Evolutionary conservation across 805 yeast genomes (phyloP).

Genomic region (Geotrichum ghanense): DNA sequence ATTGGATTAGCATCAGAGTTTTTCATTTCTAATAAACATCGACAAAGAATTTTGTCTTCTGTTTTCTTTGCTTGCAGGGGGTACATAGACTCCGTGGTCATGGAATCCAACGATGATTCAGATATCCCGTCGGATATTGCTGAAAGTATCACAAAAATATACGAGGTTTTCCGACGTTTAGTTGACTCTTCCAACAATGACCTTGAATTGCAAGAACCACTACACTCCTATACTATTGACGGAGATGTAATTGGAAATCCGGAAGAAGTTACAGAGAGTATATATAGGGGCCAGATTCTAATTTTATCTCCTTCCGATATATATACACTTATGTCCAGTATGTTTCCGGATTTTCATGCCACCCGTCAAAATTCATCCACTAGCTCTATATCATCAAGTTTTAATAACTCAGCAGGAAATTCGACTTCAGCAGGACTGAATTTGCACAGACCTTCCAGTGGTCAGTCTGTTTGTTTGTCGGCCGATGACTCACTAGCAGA

Average conservation of each 20-base stretch:
- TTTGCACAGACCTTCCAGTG: slow-evolving; percentile 1
- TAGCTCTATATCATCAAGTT: slow-evolving; percentile 13
- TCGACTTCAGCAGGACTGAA: slow-evolving; percentile 3
- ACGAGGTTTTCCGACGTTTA: slow-evolving; percentile 3
- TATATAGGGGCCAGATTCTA: slow-evolving; percentile 6
- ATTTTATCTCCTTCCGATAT: slow-evolving; percentile 24
- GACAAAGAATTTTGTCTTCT: slow-evolving; percentile 15
- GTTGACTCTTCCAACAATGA: slow-evolving; percentile 6
- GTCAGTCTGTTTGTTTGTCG: neutral
- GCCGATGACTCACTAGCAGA: neutral
- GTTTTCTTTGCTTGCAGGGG: slow-evolving; percentile 6
- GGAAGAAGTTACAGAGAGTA: neutral
- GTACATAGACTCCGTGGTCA: neutral
- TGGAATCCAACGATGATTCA: neutral
- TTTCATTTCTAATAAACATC: slow-evolving; percentile 14
- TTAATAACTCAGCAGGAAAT: slow-evolving; percentile 5
- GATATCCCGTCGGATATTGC: neutral
- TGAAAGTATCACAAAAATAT: neutral
- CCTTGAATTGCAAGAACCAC: slow-evolving; percentile 3
- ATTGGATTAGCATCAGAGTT: slow-evolving; percentile 14
- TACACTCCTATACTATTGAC: slow-evolving; percentile 6
- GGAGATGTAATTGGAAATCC: slow-evolving; percentile 6
- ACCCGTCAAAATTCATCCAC: slow-evolving; percentile 23
- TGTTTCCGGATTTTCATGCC: slow-evolving; percentile 14
- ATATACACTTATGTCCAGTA: slow-evolving; percentile 16